These are phyloP conservation scores for Penicillium simplicissimum DNA, from an alignment of 495 filamentous ascomycete species.

Conservation along the genomic window DNA sequence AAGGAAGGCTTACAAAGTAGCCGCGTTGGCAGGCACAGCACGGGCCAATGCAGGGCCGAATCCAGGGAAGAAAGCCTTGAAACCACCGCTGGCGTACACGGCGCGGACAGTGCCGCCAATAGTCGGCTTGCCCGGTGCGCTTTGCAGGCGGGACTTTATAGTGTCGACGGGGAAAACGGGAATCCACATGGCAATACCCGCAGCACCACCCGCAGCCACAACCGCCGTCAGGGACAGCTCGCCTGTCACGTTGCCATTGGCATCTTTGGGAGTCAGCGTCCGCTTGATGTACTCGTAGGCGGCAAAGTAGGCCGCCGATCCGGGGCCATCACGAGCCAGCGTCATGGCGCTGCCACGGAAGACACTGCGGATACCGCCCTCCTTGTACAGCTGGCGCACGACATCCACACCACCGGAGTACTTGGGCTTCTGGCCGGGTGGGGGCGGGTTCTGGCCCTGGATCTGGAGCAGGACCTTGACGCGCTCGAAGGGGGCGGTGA, in stretches of 20 bases:
- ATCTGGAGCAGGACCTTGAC: slow-evolving; percentile 98
- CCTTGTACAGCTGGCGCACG: slow-evolving; percentile 90
- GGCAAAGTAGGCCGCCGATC: slow-evolving; percentile 93
- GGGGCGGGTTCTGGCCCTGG: slow-evolving; percentile 84
- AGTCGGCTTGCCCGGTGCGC: slow-evolving; percentile 81
- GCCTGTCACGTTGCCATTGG: slow-evolving; percentile 63
- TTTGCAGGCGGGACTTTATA: slow-evolving; percentile 91
- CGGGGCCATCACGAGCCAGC: slow-evolving; percentile 89
- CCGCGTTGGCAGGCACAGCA: slow-evolving; percentile 93
- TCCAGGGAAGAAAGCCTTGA: slow-evolving; percentile 96
- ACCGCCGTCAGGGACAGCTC: slow-evolving; percentile 79
- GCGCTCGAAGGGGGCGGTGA: slow-evolving; percentile 97
- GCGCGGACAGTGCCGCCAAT: slow-evolving; percentile 76
- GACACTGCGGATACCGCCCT: slow-evolving; percentile 86
- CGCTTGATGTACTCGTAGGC: slow-evolving; percentile 96
- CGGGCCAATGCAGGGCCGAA: slow-evolving; percentile 90
- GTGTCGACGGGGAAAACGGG: slow-evolving; percentile 98
- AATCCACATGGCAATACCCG: slow-evolving; percentile 98
- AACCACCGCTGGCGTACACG: slow-evolving; percentile 75
- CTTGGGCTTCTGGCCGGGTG: slow-evolving; percentile 87
- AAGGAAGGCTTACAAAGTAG: slow-evolving; percentile 52
- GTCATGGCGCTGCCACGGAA: slow-evolving; percentile 91
- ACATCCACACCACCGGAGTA: slow-evolving; percentile 89
- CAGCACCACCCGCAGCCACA: slow-evolving; percentile 82
- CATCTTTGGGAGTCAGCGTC: slow-evolving; percentile 80